Conservation (phyloP, 768 basidiomycete genomes). For the Coprinopsis sp. region DNA sequence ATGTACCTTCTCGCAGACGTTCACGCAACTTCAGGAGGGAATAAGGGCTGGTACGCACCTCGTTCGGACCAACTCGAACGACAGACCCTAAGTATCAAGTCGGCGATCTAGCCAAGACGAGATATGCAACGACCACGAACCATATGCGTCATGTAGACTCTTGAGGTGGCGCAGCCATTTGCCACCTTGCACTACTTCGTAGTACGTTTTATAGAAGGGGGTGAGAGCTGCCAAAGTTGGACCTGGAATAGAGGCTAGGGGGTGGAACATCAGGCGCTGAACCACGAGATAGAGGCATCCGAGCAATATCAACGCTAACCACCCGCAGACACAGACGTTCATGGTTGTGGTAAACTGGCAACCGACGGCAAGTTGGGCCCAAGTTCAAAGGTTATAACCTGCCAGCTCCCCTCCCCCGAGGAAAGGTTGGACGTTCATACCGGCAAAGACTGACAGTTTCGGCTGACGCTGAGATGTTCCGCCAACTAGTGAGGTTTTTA, state of each 20-base stretch:
- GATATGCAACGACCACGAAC: slow-evolving; percentile 14
- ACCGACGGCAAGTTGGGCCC: background rate
- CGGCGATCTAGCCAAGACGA: background rate
- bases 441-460: slow-evolving; percentile 9
- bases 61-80: slow-evolving; percentile 36
- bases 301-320: slow-evolving; percentile 6
- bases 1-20: slow-evolving; percentile 25
- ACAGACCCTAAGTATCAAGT: slow-evolving; percentile 27
- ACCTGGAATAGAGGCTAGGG: slow-evolving; percentile 31
- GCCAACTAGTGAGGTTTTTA: slow-evolving; percentile 1
- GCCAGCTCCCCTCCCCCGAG: background rate
- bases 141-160: slow-evolving; percentile 28
- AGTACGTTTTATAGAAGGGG: slow-evolving; percentile 30
- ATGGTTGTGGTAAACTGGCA: background rate
- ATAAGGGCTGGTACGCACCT: slow-evolving; percentile 18
- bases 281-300: slow-evolving; percentile 13
- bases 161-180: slow-evolving; percentile 27
- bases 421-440: slow-evolving; percentile 1
- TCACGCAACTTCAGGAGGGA: background rate
- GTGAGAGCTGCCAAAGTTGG: slow-evolving; percentile 30
- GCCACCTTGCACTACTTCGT: slow-evolving; percentile 29
- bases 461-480: slow-evolving; percentile 10
- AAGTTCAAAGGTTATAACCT: background rate
- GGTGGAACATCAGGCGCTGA: slow-evolving; percentile 28
- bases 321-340: background rate